Base-by-base conservation (phyloP, 371 early-diverging fungal genomes). In the Chytridiales sp. region DNA sequence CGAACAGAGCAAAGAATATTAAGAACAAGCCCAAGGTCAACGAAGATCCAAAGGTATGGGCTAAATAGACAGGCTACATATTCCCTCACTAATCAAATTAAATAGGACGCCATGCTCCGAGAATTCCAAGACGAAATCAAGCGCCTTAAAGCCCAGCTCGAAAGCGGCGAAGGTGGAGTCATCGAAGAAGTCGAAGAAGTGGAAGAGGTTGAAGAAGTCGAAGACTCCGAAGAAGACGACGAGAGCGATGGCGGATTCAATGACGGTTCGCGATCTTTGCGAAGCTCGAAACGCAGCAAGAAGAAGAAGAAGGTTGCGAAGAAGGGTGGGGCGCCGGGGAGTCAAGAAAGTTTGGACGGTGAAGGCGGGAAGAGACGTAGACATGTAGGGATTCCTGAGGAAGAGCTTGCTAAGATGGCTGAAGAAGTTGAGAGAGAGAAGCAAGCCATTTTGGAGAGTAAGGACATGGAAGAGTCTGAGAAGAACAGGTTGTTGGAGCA, bases 1-100 rank as follows among this genome's bases (percentile, higher is more conserved):
- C 94, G 0, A 89, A 90, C 61, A 76, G 92, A n/a, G 92, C 92
- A 5, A 92, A 92, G 68, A 83, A 85, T 75, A 92, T 92, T 65
- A 86, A 84, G 68, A 91, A 91, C 79, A 91, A 89, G 75, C 77
- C 77, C 53, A 65, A 72, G 56, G 57, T 79, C 62, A 82, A 81
- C 52, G 77, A 75, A 43, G 79, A 78, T 61, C 78, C 76, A 1
- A 75, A 74, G 65, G 73, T 67, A 53, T n/a, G n/a, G n/a, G n/a
- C n/a, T n/a, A n/a, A n/a, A n/a, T n/a, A 56, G 34, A 42, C 19
- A 35, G 29, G 24, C 49, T 2, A 36, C 19, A 35, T 15, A 42
- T 13, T 31, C 5, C 21, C 41, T 60, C 15, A 9, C 0, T 34
- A 49, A 38, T 42, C 35, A 40, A n/a, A 51, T 47, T 27, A 22